Percentiles rank a stretch among this genome's conserved stretches.
Conservation (phyloP, 2,329 filamentous ascomycete genomes). For the Cladosporium phlei region DNA sequence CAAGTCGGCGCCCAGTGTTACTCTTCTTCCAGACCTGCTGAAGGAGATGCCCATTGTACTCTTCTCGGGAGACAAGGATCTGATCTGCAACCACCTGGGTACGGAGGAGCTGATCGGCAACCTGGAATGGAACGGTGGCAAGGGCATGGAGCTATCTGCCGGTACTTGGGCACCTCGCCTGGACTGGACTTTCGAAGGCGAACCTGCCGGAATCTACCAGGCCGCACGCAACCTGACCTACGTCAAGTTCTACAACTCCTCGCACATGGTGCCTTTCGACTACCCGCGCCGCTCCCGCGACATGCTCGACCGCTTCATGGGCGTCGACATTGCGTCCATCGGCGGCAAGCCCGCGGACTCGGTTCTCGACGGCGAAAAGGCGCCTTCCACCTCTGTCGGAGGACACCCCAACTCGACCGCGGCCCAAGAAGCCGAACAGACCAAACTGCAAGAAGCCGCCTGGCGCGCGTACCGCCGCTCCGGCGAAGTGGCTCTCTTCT, state of each 20-base stretch:
- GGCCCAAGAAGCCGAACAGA: slow-evolving; percentile 62
- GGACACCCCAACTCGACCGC: slow-evolving; percentile 65
- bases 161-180: slow-evolving; percentile 88
- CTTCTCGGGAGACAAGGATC: slow-evolving; percentile 88
- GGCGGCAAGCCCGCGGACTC: slow-evolving; percentile 76
- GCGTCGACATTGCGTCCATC: slow-evolving; percentile 83
- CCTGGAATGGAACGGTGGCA: slow-evolving; percentile 85
- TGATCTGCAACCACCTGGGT: slow-evolving; percentile 96
- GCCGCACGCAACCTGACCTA: slow-evolving; percentile 93
- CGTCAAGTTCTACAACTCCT: slow-evolving; percentile 89
- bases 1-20: slow-evolving; percentile 68
- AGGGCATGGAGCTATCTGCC: slow-evolving; percentile 81
- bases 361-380: slow-evolving; percentile 76
- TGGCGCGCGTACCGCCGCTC: slow-evolving; percentile 87
- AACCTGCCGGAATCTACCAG: slow-evolving; percentile 87
- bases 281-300: slow-evolving; percentile 79
- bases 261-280: slow-evolving; percentile 98
- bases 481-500: slow-evolving; percentile 76
- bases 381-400: slow-evolving; percentile 13
- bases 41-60: slow-evolving; percentile 73
- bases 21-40: slow-evolving; percentile 72
- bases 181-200: slow-evolving; percentile 89
- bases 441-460: slow-evolving; percentile 75
- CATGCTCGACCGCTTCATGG: slow-evolving; percentile 96
- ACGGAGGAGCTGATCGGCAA: slow-evolving; percentile 88